Evolutionary conservation across 164 flowering plant genomes (phyloP), one percentile per base, ranked within the genome.

Genomic region (Houttuynia cordata): DNA sequence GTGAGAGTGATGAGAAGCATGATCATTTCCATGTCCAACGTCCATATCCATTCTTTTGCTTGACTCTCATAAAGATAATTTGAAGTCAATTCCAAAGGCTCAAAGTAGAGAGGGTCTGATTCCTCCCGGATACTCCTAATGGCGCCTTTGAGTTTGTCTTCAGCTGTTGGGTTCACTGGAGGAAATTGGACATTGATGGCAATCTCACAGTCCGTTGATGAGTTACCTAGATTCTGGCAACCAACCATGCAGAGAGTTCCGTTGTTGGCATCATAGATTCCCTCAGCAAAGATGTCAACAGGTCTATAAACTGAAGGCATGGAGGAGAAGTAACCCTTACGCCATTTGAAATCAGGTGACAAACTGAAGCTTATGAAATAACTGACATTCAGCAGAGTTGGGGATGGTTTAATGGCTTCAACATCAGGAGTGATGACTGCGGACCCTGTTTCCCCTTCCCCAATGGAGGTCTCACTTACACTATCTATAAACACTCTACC

Each of bases 161-260:
- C 60, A 18, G 25, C 57, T 64, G 53, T 68, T 24, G 76, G 50
- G 64, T 79, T 69, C 51, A 66, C 2, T 7, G 85, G 71, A 54
- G 84, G 75, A 63, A 81, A 81, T 58, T 83, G 81, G 37, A 80
- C 37, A 24, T 70, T 73, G 62, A 84, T 60, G 42, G 66, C 67
- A 64, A 86, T 75, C 23, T 80, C 79, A 67, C 91, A 88, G 65
- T 86, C 96, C 64, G 63, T 18, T 7, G 80, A 62, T n/a, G 49
- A 34, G 34, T 23, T 56, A 37, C 41, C 67, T 30, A 76, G 37
- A 58, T 49, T 13, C 63, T 74, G 74, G 58, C 96, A 88, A 30
- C 90, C 96, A 4, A 81, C 71, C 91, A 85, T 80, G 68, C 96
- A 88, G 50, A 86, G 58, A 19, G 24, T 24, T 63, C 92, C 96